A percentile compares a stretch with the other conserved stretches of the same genome.
These are phyloP conservation scores for Dipteronia sinensis DNA, from an alignment of 345 rosid species.

Conservation along the genomic window DNA sequence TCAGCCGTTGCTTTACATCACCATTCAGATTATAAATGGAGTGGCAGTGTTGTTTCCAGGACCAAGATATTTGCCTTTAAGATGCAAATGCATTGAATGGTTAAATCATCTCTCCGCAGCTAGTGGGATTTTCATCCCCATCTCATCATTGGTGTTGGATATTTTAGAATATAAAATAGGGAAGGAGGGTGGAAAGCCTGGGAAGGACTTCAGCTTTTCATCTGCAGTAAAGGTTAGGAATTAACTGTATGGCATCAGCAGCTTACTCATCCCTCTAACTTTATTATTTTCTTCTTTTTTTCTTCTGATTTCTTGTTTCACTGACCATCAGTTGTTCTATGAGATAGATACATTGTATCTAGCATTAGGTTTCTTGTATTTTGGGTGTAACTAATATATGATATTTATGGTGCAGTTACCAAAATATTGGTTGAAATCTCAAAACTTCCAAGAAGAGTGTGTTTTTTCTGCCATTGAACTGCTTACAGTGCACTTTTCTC, in stretches of 20 bases:
- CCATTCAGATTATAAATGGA: conserved; percentile 83
- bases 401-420: conserved; percentile 61
- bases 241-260: neutral
- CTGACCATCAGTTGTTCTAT: neutral
- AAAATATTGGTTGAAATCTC: conserved; percentile 87
- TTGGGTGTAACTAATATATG: conserved; percentile 6
- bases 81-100: conserved; percentile 85
- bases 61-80: conserved; percentile 84
- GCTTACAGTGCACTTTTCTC: conserved; percentile 74
- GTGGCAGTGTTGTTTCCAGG: conserved; percentile 75
- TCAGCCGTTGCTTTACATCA: conserved; percentile 61
- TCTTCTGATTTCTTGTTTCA: neutral
- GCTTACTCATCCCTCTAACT: neutral
- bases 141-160: conserved; percentile 68
- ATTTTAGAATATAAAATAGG: conserved; percentile 77
- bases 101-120: conserved; percentile 70
- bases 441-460: conserved; percentile 72
- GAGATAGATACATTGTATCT: neutral
- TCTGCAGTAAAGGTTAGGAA: conserved; percentile 66
- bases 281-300: neutral
- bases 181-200: conserved; percentile 56
- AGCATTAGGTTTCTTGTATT: conserved; percentile 10
- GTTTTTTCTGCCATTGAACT: conserved; percentile 66
- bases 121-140: conserved; percentile 75
- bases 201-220: conserved; percentile 53